Conservation (phyloP, 2,329 filamentous ascomycete species). For the Plenodomus tracheiphilus region DNA sequence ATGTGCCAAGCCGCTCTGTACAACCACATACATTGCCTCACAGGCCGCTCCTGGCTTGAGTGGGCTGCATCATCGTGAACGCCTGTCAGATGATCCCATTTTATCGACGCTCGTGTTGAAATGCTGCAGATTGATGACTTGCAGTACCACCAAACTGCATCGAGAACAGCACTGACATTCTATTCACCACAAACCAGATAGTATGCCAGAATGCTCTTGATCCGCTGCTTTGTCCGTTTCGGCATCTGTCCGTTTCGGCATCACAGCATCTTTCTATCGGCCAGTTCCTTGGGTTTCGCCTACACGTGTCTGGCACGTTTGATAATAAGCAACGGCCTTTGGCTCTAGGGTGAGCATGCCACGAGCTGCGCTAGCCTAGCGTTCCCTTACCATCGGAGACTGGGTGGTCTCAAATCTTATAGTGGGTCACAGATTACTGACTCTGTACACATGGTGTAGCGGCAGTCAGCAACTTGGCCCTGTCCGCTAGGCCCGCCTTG, state of each 20-base stretch:
- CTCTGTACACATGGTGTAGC: conserved; percentile 6
- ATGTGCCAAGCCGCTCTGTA: conserved; percentile 2
- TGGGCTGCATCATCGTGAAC: conserved; percentile 8
- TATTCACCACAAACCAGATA: neutral
- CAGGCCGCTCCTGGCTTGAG: conserved; percentile 3
- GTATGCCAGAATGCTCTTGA: too few relatives aligned
- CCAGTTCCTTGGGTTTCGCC: neutral
- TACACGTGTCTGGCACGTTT: neutral
- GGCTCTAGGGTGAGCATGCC: conserved; percentile 3
- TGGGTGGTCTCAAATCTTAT: conserved; percentile 8
- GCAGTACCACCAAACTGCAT: conserved; percentile 1
- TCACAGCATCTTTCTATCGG: neutral
- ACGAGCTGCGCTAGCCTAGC: conserved; percentile 9
- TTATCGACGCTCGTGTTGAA: conserved; percentile 1
- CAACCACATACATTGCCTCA: conserved; percentile 1
- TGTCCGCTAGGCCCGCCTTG: conserved; percentile 4
- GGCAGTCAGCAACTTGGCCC: conserved; percentile 12
- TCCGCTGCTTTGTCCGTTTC: neutral
- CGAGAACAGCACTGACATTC: neutral
- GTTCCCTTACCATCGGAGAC: conserved; percentile 8
- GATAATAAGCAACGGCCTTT: neutral
- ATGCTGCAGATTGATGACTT: conserved; percentile 3
- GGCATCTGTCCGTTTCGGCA: neutral
- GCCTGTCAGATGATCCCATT: conserved; percentile 10
- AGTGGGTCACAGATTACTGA: conserved; percentile 17